A percentile compares a stretch with the other conserved stretches of the same genome.
These are phyloP conservation scores for Filobasidium floriforme DNA, from an alignment of 768 basidiomycete genomes.

Conservation along the genomic window DNA sequence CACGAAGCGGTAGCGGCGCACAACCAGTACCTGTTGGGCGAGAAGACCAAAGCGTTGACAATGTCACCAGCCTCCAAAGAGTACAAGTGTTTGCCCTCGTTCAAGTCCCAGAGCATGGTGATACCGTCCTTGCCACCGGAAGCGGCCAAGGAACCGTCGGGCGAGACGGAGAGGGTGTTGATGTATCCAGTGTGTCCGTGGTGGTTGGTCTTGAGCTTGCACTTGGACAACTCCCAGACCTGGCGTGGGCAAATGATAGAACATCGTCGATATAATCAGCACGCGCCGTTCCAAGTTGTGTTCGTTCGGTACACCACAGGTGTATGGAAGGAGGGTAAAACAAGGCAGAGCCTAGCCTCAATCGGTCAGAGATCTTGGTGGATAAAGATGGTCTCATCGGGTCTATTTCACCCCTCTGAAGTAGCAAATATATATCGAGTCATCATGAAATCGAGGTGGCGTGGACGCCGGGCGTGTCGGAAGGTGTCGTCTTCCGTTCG, in stretches of 20 bases:
- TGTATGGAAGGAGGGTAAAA: neutral
- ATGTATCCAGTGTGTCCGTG: conserved; percentile 99
- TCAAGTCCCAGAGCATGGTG: conserved; percentile 99
- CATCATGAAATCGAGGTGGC: conserved; percentile 31
- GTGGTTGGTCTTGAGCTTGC: conserved; percentile 99
- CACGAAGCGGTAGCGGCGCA: conserved; percentile 95
- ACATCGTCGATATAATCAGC: neutral
- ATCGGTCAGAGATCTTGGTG: conserved; percentile 71
- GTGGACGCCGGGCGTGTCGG: neutral
- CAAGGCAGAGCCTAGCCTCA: neutral
- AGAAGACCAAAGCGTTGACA: conserved; percentile 99
- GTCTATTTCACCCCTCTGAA: conserved; percentile 60
- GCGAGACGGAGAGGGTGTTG: conserved; percentile 96
- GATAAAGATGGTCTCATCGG: conserved; percentile 68
- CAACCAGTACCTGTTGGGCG: conserved; percentile 99
- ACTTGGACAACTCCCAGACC: conserved; percentile 99
- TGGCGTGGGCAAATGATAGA: conserved; percentile 41
- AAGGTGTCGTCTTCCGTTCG: neutral
- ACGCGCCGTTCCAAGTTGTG: conserved; percentile 23
- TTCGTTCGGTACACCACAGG: neutral
- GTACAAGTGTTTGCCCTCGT: conserved; percentile 99
- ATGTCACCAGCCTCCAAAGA: conserved; percentile 96
- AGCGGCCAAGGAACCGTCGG: conserved; percentile 96
- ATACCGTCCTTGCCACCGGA: conserved; percentile 99
- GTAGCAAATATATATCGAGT: conserved; percentile 72